A percentile compares a stretch with the other conserved stretches of the same genome.
phyloP scores from a whole-genome alignment of 2,329 filamentous ascomycete genomes.

The Colletotrichum sp. region DNA sequence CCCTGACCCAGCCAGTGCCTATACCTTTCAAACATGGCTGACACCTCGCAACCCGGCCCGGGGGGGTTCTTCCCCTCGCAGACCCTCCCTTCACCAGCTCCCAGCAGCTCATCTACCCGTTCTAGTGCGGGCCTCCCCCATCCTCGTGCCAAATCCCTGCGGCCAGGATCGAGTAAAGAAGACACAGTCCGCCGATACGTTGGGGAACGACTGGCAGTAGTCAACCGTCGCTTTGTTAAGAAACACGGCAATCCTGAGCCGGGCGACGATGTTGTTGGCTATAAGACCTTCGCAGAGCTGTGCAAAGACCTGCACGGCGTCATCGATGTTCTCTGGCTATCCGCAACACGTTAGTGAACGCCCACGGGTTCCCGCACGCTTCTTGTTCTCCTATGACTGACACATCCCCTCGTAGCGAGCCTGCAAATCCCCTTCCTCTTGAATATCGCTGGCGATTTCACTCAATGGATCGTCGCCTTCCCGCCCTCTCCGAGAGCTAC shows the following conservation, averaged over 20 bases:
- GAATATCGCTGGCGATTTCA: constrained; percentile 75
- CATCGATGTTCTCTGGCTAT: constrained; percentile 84
- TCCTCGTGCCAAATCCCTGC: constrained; percentile 56
- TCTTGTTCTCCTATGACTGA: background rate
- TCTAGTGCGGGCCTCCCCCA: constrained; percentile 51
- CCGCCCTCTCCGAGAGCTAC: constrained; percentile 69
- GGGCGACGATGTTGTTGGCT: constrained; percentile 55
- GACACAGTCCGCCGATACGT: constrained; percentile 64
- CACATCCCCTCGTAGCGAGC: constrained; percentile 57
- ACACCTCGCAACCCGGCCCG: constrained; percentile 27
- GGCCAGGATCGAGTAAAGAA: constrained; percentile 64
- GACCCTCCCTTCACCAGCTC: constrained; percentile 59
- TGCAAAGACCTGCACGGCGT: constrained; percentile 76
- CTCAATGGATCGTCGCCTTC: constrained; percentile 76
- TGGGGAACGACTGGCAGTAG: constrained; percentile 55
- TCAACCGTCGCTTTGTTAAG: constrained; percentile 65
- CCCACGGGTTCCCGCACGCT: background rate
- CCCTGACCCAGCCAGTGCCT: background rate
- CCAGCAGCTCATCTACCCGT: constrained; percentile 50
- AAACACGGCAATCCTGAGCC: constrained; percentile 54
- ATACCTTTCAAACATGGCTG: constrained; percentile 28
- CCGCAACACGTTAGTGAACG: constrained; percentile 74
- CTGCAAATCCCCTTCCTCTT: constrained; percentile 87
- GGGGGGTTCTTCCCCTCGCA: constrained; percentile 58
- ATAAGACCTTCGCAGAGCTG: constrained; percentile 69